Evolutionary conservation across 495 filamentous ascomycete genomes (phyloP).

Genomic region (Daldinia caldariorum): DNA sequence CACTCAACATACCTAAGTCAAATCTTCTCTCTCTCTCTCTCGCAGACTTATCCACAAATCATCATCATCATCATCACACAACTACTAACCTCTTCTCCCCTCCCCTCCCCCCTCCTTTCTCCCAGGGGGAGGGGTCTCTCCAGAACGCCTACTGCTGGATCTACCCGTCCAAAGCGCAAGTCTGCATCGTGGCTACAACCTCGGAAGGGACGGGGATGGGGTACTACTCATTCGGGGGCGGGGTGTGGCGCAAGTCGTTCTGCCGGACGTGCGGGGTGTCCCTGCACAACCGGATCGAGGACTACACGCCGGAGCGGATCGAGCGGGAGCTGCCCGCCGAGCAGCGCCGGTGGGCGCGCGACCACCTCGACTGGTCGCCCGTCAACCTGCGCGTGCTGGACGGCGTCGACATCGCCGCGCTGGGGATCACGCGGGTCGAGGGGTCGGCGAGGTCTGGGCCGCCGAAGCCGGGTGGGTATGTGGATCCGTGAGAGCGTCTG

Average conservation of each 20-base stretch:
- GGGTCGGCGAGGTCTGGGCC: constrained; percentile 16
- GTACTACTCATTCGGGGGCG: constrained; percentile 45
- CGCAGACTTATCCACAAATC: too few species aligned
- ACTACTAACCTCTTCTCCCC: neutral
- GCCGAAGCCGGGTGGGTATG: constrained; percentile 16
- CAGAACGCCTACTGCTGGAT: constrained; percentile 40
- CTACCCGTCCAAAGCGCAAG: constrained; percentile 38
- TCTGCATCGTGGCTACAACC: constrained; percentile 13
- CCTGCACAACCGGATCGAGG: constrained; percentile 32
- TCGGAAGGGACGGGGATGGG: neutral
- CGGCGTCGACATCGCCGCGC: constrained; percentile 16
- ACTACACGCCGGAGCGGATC: constrained; percentile 27
- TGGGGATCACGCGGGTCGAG: constrained; percentile 28
- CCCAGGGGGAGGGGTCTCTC: too few species aligned
- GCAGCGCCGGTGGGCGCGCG: constrained; percentile 12
- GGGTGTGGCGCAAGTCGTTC: constrained; percentile 42
- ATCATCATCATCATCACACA: too few species aligned
- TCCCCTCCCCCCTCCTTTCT: neutral
- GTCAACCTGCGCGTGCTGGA: constrained; percentile 39
- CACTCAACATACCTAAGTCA: too few species aligned
- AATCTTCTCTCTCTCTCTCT: too few species aligned
- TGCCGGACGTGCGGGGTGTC: constrained; percentile 46
- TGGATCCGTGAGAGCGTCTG: constrained; percentile 23
- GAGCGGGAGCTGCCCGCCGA: constrained; percentile 35
- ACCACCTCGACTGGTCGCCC: constrained; percentile 32